A percentile compares a stretch with the other conserved stretches of the same genome.
Conservation (phyloP, 2,329 filamentous ascomycete genomes). For the Phaeosphaeria sp. region DNA sequence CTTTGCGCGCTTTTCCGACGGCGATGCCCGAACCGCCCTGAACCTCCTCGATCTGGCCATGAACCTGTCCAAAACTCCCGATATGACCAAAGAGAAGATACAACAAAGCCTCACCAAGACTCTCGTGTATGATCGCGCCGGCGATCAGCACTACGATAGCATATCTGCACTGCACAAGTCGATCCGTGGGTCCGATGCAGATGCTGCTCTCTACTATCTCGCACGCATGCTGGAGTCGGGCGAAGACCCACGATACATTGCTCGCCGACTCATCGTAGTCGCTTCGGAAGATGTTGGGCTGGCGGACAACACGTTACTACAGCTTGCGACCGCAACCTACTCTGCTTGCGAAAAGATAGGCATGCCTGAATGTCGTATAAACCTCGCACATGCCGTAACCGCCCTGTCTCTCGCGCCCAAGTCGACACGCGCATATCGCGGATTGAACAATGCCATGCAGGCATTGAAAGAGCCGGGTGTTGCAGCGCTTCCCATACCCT, state of each 20-base stretch:
- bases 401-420: conserved; percentile 83
- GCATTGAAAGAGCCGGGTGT: conserved; percentile 84
- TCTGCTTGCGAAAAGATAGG: conserved; percentile 91
- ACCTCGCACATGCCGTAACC: conserved; percentile 84
- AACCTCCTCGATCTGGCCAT: conserved; percentile 92
- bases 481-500: conserved; percentile 79
- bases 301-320: conserved; percentile 82
- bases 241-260: conserved; percentile 91
- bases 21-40: conserved; percentile 89
- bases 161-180: conserved; percentile 98
- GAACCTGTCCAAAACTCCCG: conserved; percentile 69
- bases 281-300: conserved; percentile 93
- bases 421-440: conserved; percentile 85
- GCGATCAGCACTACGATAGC: conserved; percentile 96
- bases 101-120: conserved; percentile 88
- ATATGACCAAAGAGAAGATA: conserved; percentile 75
- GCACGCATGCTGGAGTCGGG: conserved; percentile 94
- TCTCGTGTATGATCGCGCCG: conserved; percentile 90
- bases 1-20: conserved; percentile 85
- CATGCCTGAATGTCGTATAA: conserved; percentile 92
- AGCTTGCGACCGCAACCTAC: conserved; percentile 84
- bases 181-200: conserved; percentile 82
- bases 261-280: conserved; percentile 90
- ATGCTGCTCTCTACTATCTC: conserved; percentile 92
- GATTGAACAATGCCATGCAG: conserved; percentile 77